A percentile compares a stretch with the other conserved stretches of the same genome.
These are phyloP conservation scores for Apiotrichum sp. DNA, from an alignment of 1,284 basidiomycete species.

Conservation along the genomic window DNA sequence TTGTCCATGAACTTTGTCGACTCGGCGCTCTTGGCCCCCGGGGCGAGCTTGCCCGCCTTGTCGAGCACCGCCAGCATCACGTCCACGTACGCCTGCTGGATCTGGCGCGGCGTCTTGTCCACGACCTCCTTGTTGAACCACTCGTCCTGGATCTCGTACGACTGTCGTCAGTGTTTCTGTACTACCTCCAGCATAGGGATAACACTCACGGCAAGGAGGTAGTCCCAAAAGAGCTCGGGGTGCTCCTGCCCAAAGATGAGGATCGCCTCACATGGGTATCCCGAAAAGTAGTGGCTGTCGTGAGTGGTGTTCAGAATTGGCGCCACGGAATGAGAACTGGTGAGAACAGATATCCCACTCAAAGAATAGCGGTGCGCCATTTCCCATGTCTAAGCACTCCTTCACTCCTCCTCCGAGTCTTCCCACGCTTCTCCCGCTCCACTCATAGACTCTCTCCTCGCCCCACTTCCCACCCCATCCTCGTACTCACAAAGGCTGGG, in stretches of 20 bases:
- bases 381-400: too few species aligned
- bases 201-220: slow-evolving; percentile 57
- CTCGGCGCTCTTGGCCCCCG: slow-evolving; percentile 28
- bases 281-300: slow-evolving; percentile 64
- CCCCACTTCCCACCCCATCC: not conserved
- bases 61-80: slow-evolving; percentile 42
- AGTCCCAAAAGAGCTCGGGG: slow-evolving; percentile 72
- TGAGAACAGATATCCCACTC: too few species aligned
- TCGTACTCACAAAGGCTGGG: slow-evolving; percentile 55
- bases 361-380: too few species aligned
- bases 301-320: not conserved
- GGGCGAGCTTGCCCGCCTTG: slow-evolving; percentile 22
- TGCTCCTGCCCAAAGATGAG: slow-evolving; percentile 66
- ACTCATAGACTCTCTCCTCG: too few species aligned
- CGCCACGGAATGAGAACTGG: not conserved
- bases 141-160: slow-evolving; percentile 67
- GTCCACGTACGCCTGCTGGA: slow-evolving; percentile 38
- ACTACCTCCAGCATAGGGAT: too few species aligned
- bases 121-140: slow-evolving; percentile 64
- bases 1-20: slow-evolving; percentile 32
- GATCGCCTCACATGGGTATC: slow-evolving; percentile 71
- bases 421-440: too few species aligned
- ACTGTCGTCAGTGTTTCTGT: slow-evolving; percentile 45
- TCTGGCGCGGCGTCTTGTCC: slow-evolving; percentile 51
- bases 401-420: too few species aligned